phyloP scores from a whole-genome alignment of 2,329 filamentous ascomycete genomes.

The Alternaria sp. region DNA sequence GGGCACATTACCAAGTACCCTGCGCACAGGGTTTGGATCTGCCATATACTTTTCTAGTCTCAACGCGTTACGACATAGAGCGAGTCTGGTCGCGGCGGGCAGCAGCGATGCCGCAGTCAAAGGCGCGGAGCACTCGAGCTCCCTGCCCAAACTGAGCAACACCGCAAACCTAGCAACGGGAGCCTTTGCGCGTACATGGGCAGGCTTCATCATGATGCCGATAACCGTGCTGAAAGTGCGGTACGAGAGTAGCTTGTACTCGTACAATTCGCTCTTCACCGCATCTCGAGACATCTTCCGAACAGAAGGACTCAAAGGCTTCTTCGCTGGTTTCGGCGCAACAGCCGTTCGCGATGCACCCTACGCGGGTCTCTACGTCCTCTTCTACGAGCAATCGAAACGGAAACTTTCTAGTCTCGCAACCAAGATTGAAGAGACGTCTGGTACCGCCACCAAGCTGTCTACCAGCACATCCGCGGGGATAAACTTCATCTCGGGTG shows the following conservation, averaged over 20 bases:
- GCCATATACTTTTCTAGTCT: slow-evolving; percentile 93
- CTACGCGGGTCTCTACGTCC: slow-evolving; percentile 91
- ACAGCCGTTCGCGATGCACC: slow-evolving; percentile 95
- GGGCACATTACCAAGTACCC: slow-evolving; percentile 88
- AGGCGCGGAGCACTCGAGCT: slow-evolving; percentile 62
- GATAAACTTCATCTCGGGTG: slow-evolving; percentile 86
- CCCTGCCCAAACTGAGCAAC: slow-evolving; percentile 81
- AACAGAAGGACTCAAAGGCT: slow-evolving; percentile 77
- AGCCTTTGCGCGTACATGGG: slow-evolving; percentile 80
- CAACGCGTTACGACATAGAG: slow-evolving; percentile 77
- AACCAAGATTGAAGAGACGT: slow-evolving; percentile 37
- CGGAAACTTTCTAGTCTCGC: slow-evolving; percentile 57
- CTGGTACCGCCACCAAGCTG: slow-evolving; percentile 30
- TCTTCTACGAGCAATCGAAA: slow-evolving; percentile 90
- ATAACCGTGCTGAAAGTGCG: slow-evolving; percentile 96
- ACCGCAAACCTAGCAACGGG: slow-evolving; percentile 85
- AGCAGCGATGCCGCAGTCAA: slow-evolving; percentile 16
- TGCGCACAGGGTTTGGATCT: slow-evolving; percentile 90
- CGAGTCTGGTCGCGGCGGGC: slow-evolving; percentile 48
- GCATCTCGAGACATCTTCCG: slow-evolving; percentile 77
- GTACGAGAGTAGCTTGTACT: slow-evolving; percentile 87
- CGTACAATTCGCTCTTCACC: slow-evolving; percentile 75
- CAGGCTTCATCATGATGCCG: slow-evolving; percentile 92
- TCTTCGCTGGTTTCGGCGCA: slow-evolving; percentile 93
- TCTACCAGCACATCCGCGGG: slow-evolving; percentile 59